Percentiles rank a stretch among this genome's conserved stretches.
Evolutionary conservation across 2,329 filamentous ascomycete genomes (phyloP).

Genomic region (Paraconiothyrium brasiliense): DNA sequence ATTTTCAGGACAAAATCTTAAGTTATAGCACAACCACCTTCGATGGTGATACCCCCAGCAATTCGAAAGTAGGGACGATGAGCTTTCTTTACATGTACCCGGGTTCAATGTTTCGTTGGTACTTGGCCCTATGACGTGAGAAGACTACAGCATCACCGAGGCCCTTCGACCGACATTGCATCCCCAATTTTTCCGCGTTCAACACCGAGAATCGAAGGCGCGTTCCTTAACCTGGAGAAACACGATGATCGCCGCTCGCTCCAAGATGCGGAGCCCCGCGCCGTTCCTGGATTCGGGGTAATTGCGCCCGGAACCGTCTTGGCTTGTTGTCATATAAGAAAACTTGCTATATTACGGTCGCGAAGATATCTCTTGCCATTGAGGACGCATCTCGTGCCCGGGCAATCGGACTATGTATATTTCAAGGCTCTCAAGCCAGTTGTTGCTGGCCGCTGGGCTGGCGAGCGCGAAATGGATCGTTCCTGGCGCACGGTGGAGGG

Average conservation of each 20-base stretch:
- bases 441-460: conserved; percentile 30
- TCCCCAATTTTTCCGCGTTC: conserved; percentile 12
- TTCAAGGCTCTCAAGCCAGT: conserved; percentile 28
- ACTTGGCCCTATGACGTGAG: no score
- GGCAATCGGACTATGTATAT: conserved; percentile 28
- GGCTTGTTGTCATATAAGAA: conserved; percentile 25
- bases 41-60: no score
- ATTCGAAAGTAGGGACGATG: no score
- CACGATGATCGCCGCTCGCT: conserved; percentile 25
- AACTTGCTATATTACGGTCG: background rate
- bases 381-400: background rate
- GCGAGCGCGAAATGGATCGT: conserved; percentile 65
- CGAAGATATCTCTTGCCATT: conserved; percentile 15
- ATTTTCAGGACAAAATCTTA: no score
- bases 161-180: background rate
- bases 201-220: conserved; percentile 7
- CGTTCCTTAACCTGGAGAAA: conserved; percentile 33
- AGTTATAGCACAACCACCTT: no score
- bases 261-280: conserved; percentile 36
- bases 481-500: conserved; percentile 68
- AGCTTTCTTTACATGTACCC: no score
- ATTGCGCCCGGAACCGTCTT: conserved; percentile 36
- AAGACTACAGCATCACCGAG: background rate
- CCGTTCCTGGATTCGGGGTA: conserved; percentile 36
- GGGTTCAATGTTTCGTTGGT: no score